These are phyloP conservation scores for Exserohilum turcica DNA, from an alignment of 2,329 filamentous ascomycete species.

Conservation along the genomic window DNA sequence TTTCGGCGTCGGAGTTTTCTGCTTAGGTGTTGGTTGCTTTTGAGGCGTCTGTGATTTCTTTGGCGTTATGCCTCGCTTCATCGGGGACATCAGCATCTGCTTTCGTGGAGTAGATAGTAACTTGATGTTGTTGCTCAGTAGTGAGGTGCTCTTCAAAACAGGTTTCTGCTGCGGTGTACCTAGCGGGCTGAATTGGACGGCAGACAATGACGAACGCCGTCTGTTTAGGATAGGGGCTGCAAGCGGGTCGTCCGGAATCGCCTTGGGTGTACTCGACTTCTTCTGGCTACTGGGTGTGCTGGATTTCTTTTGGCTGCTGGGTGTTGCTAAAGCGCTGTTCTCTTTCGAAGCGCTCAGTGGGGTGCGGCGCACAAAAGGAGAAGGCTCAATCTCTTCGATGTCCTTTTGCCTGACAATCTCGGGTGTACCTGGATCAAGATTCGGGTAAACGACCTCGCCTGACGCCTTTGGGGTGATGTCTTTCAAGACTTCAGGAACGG, in stretches of 20 bases:
- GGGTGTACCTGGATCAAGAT: conserved; percentile 36
- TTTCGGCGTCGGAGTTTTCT: conserved; percentile 48
- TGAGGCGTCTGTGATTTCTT: conserved; percentile 47
- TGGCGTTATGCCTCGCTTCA: conserved; percentile 47
- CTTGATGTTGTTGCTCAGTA: conserved; percentile 53
- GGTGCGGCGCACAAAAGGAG: conserved; percentile 40
- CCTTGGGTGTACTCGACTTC: conserved; percentile 23
- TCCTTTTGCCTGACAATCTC: conserved; percentile 33
- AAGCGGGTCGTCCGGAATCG: conserved; percentile 41
- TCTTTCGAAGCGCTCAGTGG: conserved; percentile 27
- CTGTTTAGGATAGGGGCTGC: conserved; percentile 42
- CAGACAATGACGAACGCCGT: conserved; percentile 43
- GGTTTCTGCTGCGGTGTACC: conserved; percentile 35
- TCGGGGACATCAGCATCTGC: conserved; percentile 51
- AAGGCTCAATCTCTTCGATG: conserved; percentile 42
- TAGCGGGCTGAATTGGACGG: conserved; percentile 45
- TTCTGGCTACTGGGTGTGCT: conserved; percentile 7
- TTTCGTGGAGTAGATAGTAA: conserved; percentile 57
- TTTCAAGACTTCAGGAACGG: conserved; percentile 19
- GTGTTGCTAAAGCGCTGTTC: conserved; percentile 27
- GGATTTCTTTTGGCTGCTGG: conserved; percentile 21
- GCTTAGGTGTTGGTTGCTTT: conserved; percentile 49
- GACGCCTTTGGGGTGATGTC: conserved; percentile 34
- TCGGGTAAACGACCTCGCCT: conserved; percentile 30
- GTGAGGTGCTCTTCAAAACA: conserved; percentile 37